Conservation (phyloP, 2,329 filamentous ascomycete genomes). For the Xylariaceae sp. region DNA sequence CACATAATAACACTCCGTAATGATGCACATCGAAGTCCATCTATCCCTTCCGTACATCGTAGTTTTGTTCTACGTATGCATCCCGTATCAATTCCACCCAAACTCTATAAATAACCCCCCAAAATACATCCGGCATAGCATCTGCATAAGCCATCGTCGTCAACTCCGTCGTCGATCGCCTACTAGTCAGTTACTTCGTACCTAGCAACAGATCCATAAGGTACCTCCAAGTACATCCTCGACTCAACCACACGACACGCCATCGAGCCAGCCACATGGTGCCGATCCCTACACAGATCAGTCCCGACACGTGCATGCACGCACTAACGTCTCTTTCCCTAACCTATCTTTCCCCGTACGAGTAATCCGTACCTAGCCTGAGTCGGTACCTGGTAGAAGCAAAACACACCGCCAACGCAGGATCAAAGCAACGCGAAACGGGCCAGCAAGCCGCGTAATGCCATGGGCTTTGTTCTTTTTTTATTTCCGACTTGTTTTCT, state of each 20-base stretch:
- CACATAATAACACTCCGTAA: no score
- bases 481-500: no score
- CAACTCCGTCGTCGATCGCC: no score
- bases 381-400: background rate
- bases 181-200: no score
- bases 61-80: no score
- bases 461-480: no score
- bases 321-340: background rate
- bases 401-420: background rate
- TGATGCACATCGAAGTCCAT: background rate
- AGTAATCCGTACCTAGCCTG: background rate
- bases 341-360: background rate
- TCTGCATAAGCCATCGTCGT: no score
- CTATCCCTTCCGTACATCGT: background rate
- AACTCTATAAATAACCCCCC: no score
- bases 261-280: background rate
- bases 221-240: background rate
- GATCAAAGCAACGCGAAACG: background rate
- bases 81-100: no score
- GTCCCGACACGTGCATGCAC: background rate
- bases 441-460: no score
- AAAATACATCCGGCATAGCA: no score
- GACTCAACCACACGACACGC: background rate
- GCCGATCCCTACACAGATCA: background rate
- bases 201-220: no score